These are phyloP conservation scores for Eucommia ulmoides DNA, from an alignment of 257 asterid genomes.

Conservation along the genomic window DNA sequence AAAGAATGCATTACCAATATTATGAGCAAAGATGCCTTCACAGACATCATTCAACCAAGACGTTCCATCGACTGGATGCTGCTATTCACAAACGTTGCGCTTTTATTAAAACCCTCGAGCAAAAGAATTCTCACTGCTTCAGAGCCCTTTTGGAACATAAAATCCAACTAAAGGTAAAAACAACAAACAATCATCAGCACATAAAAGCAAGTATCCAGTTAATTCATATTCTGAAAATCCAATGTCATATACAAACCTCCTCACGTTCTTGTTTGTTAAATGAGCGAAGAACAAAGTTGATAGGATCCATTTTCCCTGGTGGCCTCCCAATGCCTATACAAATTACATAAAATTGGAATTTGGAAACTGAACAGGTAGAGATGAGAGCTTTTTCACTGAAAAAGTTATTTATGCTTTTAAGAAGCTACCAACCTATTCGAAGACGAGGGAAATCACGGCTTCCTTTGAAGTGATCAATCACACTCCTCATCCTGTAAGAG, in stretches of 20 bases:
- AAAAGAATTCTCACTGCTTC: constrained; percentile 74
- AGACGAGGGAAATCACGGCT: constrained; percentile 80
- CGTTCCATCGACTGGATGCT: constrained; percentile 32
- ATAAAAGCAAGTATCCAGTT: neutral
- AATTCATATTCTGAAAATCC: neutral
- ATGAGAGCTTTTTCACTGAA: no score
- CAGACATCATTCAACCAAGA: constrained; percentile 2
- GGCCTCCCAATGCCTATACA: constrained; percentile 84
- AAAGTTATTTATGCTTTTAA: neutral
- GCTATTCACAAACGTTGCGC: constrained; percentile 79
- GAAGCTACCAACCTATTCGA: constrained; percentile 48
- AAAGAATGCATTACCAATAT: no score
- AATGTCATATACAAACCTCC: constrained; percentile 38
- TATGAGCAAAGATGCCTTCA: neutral
- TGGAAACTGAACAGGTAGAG: neutral
- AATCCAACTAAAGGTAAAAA: constrained; percentile 50
- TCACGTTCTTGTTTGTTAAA: constrained; percentile 65
- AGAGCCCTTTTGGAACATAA: constrained; percentile 56
- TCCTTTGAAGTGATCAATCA: constrained; percentile 69
- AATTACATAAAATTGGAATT: neutral
- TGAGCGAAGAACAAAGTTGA: constrained; percentile 67
- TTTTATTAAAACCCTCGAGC: constrained; percentile 51
- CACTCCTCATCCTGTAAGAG: constrained; percentile 75
- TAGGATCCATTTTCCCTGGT: constrained; percentile 80
- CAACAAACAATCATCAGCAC: constrained; percentile 4